Base-by-base conservation (phyloP, 2,329 filamentous ascomycete species). In the Byssochlamys sp. region DNA sequence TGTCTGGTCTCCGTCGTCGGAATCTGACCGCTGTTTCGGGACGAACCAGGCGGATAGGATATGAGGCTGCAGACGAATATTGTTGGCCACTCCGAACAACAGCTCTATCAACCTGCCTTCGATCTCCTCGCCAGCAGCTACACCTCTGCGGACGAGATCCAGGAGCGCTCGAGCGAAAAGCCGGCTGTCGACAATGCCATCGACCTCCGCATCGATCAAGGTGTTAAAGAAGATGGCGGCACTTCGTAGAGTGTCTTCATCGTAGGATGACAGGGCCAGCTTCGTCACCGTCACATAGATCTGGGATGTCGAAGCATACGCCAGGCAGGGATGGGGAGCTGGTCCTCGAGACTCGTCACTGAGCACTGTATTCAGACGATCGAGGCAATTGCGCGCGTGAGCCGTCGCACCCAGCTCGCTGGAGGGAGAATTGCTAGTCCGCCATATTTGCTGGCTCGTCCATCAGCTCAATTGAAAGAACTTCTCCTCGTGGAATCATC, bases 1-100 rank as follows among this genome's bases (percentile, higher is more conserved):
- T 66, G 69, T 68, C 24, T 74, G 72, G 50, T 72, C 67, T 48
- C 72, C 70, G 65, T 70, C 66, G 64, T 74, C 70, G 3, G 69
- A 67, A 19, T 73, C 66, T 2, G 71, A 68, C 55, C 69, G 72
- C 25, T 80, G 58, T 28, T 61, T 78, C 6, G 84, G 83, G 62
- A 87, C 88, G 75, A 99, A 99, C 94, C 94, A 99, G 14, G 90
- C 88, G 1, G 89, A 84, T 52, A 99, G 76, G 56, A 97, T 92
- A 58, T 86, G 83, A 3, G 94, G 91, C 65, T 95, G 88, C 60
- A 96, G 78, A 52, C 94, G 83, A 65, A 99, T 96, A 80, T 97
- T 97, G 63, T 94, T 95, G 24, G 94, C 90, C 63, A 99, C 91
- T 61, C 92, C 95, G 76, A 99, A 99, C 51, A 95, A 83, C 57